These are phyloP conservation scores for Diaporthe velutina DNA, from an alignment of 2,329 filamentous ascomycete genomes.

Conservation along the genomic window DNA sequence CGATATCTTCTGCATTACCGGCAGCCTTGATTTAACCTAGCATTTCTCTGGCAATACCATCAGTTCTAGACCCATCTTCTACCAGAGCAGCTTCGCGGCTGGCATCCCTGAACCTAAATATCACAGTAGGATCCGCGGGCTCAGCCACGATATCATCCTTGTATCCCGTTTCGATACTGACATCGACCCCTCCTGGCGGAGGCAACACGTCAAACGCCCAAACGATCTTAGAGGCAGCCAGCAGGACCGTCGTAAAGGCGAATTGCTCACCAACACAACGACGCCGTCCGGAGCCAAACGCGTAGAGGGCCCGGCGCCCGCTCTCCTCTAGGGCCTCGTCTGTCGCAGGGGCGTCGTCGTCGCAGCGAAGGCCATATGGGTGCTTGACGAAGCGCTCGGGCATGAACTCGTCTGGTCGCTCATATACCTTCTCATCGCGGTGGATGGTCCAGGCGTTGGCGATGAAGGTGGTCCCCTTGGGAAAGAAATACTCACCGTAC, in stretches of 20 bases:
- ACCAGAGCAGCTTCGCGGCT: constrained; percentile 38
- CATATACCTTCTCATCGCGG: background rate
- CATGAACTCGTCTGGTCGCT: background rate
- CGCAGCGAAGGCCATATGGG: background rate
- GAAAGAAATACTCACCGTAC: background rate
- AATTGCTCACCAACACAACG: constrained; percentile 63
- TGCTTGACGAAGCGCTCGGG: constrained; percentile 12
- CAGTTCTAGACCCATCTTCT: constrained; percentile 25
- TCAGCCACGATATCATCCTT: constrained; percentile 41
- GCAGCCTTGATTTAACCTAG: background rate
- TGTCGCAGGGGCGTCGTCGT: background rate
- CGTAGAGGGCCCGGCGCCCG: constrained; percentile 49
- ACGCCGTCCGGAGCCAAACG: constrained; percentile 61
- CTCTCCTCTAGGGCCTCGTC: background rate
- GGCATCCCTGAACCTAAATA: constrained; percentile 42
- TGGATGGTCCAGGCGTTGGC: constrained; percentile 23
- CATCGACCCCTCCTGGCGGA: constrained; percentile 43
- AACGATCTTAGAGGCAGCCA: constrained; percentile 55
- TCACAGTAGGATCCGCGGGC: constrained; percentile 41
- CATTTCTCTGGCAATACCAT: background rate
- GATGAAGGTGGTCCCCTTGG: constrained; percentile 19
- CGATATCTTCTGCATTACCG: background rate
- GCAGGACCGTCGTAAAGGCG: constrained; percentile 58
- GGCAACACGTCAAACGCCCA: constrained; percentile 60
- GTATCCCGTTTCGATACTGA: constrained; percentile 45